Evolutionary conservation across 192 early-diverging fungal species (phyloP), one percentile per base, ranked within the genome.

Genomic region (Kappamyces sp.): DNA sequence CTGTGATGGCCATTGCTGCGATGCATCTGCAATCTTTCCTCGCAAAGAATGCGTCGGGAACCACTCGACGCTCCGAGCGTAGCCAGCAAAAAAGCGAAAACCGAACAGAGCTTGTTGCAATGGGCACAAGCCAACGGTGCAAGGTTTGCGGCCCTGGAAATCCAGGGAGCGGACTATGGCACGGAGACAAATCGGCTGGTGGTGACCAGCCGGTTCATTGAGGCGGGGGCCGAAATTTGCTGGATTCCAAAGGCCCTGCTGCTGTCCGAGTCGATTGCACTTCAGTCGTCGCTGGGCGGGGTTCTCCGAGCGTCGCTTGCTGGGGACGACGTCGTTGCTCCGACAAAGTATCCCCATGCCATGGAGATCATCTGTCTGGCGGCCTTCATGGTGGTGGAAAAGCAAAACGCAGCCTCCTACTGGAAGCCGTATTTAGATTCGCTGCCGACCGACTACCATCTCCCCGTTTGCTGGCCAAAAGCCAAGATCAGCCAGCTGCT

Each of bases 391-490:
- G 68, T 70, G 3, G 57, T 61, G 55, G 76, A 74, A 58, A 60
- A 61, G 35, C 49, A 57, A 32, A 33, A 37, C 3, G 32, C 5
- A 1, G 44, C 5, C n/a, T 73, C 71, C 31, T 73, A 72, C 47
- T 78, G 66, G 66, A 35, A 15, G 7, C 70, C 72, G 13, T 78
- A 78, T 40, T 52, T 78, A 7, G 47, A 68, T 1, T 51, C 66
- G 1, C 65, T 78, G n/a, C 76, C 76, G 2, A 37, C 10, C 3
- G 37, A 40, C 9, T 73, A 70, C 49, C 34, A 58, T 51, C 53
- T 78, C 9, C 76, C 76, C 5, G n/a, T 78, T 0, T 67, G 66
- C 58, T 78, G 76, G 76, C 34, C 48, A 5, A 49, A 47, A 7
- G 66, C 60, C 3, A 51, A 70, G 32, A 60, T 71, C 37, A 58